Evolutionary conservation across 1,284 basidiomycete genomes (phyloP).

Genomic region (Laetiporus sulphureus): DNA sequence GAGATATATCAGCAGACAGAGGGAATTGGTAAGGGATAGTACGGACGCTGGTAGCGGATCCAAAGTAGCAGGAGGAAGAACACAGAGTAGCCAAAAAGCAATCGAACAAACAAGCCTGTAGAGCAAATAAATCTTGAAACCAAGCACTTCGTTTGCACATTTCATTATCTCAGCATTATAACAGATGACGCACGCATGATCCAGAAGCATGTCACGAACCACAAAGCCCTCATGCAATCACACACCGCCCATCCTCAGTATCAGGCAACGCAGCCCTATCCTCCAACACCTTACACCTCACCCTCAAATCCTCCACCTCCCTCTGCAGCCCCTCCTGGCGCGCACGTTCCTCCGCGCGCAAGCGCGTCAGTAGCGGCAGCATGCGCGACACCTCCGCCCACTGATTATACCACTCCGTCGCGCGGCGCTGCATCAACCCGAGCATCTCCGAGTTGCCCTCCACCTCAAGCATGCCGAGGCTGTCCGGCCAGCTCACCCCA

Average conservation of each 20-base stretch:
- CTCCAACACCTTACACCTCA: constrained; percentile 37
- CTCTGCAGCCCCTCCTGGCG: constrained; percentile 32
- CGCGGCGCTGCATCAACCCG: constrained; percentile 10
- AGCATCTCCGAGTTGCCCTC: constrained; percentile 13
- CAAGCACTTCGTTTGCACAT: no score
- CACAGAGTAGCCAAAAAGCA: no score
- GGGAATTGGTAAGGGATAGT: no score
- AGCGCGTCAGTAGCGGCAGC: constrained; percentile 40
- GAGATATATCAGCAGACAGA: no score
- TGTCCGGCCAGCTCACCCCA: constrained; percentile 24
- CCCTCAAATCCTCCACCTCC: constrained; percentile 48
- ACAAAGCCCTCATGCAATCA: constrained; percentile 17
- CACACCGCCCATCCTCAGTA: constrained; percentile 17
- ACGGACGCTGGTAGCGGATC: no score
- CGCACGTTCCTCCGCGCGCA: constrained; percentile 42
- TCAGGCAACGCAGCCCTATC: constrained; percentile 25
- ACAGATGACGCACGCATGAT: no score
- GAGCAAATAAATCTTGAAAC: no score
- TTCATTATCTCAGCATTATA: no score
- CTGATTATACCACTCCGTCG: constrained; percentile 27
- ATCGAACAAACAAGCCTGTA: no score
- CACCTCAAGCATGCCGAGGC: constrained; percentile 12
- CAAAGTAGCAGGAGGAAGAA: no score
- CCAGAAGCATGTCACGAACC: neutral
- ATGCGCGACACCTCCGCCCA: constrained; percentile 41